Conservation (phyloP, 495 filamentous ascomycete species). For the Tuber calosporum region DNA sequence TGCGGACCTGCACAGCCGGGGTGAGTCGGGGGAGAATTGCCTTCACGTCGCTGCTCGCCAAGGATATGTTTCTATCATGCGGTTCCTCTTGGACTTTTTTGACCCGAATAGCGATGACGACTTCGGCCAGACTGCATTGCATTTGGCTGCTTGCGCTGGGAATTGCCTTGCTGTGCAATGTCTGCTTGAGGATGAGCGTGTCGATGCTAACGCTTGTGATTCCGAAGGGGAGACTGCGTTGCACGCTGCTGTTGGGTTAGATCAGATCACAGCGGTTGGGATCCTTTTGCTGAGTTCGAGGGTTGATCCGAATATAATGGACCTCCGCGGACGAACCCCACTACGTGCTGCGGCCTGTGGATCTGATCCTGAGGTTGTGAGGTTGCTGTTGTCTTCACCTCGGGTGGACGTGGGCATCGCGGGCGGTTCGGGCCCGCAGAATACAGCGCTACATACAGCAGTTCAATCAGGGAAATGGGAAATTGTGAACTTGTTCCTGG, state of each 20-base stretch:
- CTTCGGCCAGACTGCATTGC: neutral
- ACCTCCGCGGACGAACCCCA: neutral
- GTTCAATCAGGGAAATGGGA: neutral
- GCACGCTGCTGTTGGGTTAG: conserved; percentile 4
- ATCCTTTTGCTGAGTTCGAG: neutral
- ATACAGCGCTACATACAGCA: neutral
- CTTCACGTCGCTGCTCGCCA: conserved; percentile 6
- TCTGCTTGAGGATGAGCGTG: neutral
- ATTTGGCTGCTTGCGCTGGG: conserved; percentile 6
- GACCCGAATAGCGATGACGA: neutral
- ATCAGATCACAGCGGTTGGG: neutral
- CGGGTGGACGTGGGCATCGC: neutral
- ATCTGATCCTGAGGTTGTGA: neutral
- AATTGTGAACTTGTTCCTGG: neutral
- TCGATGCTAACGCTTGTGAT: neutral
- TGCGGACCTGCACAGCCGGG: neutral
- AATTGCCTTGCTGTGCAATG: neutral
- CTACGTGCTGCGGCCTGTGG: neutral
- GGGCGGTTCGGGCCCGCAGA: neutral
- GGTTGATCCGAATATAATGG: neutral
- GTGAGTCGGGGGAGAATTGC: neutral
- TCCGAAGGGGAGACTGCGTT: neutral
- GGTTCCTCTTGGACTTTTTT: neutral
- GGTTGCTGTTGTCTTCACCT: neutral
- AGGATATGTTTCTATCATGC: conserved; percentile 7